phyloP scores from a whole-genome alignment of 1,139 yeast genomes.

The Spencermartinsiella ligniputridi region DNA sequence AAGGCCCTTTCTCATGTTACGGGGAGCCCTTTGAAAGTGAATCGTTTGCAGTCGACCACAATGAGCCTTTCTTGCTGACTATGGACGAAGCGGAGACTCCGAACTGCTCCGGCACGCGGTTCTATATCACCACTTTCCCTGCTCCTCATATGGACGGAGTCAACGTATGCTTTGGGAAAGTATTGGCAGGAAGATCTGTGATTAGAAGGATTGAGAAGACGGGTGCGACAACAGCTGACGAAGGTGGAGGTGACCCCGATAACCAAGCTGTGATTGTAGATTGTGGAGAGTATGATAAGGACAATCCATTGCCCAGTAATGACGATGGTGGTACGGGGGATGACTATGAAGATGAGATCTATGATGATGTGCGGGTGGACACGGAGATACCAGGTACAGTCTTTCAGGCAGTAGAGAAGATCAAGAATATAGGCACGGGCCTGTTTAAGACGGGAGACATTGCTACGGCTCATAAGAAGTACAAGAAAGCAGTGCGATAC shows the following conservation, averaged over 20 bases:
- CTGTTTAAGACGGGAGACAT: slow-evolving; percentile 58
- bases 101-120: slow-evolving; percentile 92
- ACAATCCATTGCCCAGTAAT: slow-evolving; percentile 43
- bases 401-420: slow-evolving; percentile 54
- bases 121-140: slow-evolving; percentile 78
- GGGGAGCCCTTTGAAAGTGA: slow-evolving; percentile 97
- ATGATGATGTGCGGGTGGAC: slow-evolving; percentile 37
- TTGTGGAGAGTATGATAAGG: slow-evolving; percentile 70
- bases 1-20: slow-evolving; percentile 93
- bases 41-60: slow-evolving; percentile 71
- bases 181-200: slow-evolving; percentile 74
- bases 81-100: slow-evolving; percentile 94
- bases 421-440: slow-evolving; percentile 76
- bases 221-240: no score
- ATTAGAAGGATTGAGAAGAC: slow-evolving; percentile 72
- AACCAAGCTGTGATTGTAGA: slow-evolving; percentile 66
- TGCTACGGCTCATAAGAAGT: slow-evolving; percentile 58
- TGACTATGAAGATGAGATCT: slow-evolving; percentile 67
- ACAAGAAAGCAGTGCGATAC: slow-evolving; percentile 64
- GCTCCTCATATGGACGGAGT: slow-evolving; percentile 87
- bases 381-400: slow-evolving; percentile 45
- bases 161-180: slow-evolving; percentile 94
- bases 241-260: slow-evolving; percentile 57
- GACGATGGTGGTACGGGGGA: slow-evolving; percentile 80
- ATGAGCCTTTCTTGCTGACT: slow-evolving; percentile 78